Evolutionary conservation across 495 filamentous ascomycete species (phyloP), one percentile per base, ranked within the genome.

Genomic region (Lophiotrema nucula): DNA sequence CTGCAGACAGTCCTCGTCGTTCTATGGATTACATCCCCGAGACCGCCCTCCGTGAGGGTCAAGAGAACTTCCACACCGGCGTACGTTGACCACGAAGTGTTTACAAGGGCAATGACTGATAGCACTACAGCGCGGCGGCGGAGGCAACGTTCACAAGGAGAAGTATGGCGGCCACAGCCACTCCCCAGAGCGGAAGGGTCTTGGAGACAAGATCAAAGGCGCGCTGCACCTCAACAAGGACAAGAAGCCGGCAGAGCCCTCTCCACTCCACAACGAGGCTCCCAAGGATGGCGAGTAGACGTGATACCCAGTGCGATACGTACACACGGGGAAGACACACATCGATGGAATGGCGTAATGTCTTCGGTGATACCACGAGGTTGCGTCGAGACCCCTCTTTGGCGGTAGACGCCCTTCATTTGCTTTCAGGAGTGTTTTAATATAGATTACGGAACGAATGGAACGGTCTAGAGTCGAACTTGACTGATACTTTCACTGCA

Each of bases 1-100:
- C 65, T 13, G 15, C 28, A 42, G 47, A 28, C 10, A 23, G 33
- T 10, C 39, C 51, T 18, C 50, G 56, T 23, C 60, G 55, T 21
- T 60, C 58, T 1, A 4, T 47, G 23, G 72, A 74, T 13, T 47
- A 64, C 23, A 65, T 74, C 22, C 71, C 72, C 6, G 72, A 74
- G 62, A 61, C 60, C 11, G 53, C 72, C 19, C 52, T 68, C 43
- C 53, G 69, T 22, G 56, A 67, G 39, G 58, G 50, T 4, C 61
- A 74, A 47, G 71, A 70, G 45, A 69, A 73, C 58, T 74, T 65
- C 55, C 71, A 73, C 60, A 73, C 72, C 19, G 72, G 72, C 13
- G 68, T 70, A 65, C 26, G 66, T 58, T 21, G 12, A 44, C 25
- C 41, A n/a, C n/a, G n/a, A 10, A 24, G 26, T 10, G 38, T 46